A percentile compares a stretch with the other conserved stretches of the same genome.
phyloP scores from a whole-genome alignment of 345 rosid species.

The Arabidopsis thaliana region DNA sequence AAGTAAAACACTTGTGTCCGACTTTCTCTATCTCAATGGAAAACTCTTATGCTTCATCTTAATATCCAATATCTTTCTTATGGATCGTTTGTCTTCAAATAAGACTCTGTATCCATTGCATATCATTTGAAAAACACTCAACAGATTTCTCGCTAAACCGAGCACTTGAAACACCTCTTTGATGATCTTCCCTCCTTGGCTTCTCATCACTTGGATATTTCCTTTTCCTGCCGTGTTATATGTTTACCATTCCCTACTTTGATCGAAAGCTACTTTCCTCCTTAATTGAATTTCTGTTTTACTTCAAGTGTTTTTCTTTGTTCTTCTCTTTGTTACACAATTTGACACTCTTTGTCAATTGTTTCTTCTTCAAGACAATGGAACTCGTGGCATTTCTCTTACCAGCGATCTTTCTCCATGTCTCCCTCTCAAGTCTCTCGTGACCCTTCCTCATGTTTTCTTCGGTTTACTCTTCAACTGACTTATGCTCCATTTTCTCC shows the following conservation, averaged over 20 bases:
- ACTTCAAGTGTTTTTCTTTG: too few species aligned
- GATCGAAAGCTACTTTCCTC: background rate
- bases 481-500: too few species aligned
- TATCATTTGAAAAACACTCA: conserved; percentile 16
- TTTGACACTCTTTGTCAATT: too few species aligned
- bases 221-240: background rate
- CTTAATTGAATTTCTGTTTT: too few species aligned
- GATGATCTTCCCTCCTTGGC: background rate
- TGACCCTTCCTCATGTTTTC: too few species aligned
- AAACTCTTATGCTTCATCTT: conserved; percentile 2
- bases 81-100: background rate
- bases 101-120: background rate
- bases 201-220: background rate
- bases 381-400: too few species aligned
- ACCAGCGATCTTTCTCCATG: too few species aligned
- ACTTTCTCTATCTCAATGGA: background rate
- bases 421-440: too few species aligned
- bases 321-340: too few species aligned
- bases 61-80: background rate
- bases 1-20: too few species aligned
- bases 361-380: too few species aligned
- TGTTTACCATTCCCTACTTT: background rate
- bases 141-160: background rate
- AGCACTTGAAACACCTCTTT: background rate
- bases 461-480: too few species aligned